Evolutionary conservation across 2,329 filamentous ascomycete species (phyloP).

Genomic region (Arthrobotrys entomopaga): DNA sequence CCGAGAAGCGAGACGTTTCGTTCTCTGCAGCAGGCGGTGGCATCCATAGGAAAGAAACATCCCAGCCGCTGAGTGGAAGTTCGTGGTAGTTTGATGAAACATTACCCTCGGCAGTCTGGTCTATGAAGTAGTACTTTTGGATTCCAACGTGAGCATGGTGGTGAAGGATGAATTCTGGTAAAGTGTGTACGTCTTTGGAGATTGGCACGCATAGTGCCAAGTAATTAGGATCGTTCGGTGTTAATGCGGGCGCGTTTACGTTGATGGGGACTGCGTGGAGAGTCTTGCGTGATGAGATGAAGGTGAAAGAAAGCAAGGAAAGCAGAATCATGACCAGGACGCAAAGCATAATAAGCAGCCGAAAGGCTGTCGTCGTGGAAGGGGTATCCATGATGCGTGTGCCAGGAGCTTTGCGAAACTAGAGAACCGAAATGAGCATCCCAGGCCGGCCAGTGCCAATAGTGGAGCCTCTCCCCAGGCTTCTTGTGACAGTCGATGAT

Average conservation of each 20-base stretch:
- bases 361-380: conserved; percentile 44
- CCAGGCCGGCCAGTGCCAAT: no score
- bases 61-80: conserved; percentile 40
- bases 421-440: not conserved
- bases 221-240: conserved; percentile 42
- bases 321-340: conserved; percentile 45
- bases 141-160: conserved; percentile 45
- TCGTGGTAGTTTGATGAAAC: conserved; percentile 41
- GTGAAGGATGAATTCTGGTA: conserved; percentile 50
- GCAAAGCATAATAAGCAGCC: conserved; percentile 47
- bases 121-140: conserved; percentile 47
- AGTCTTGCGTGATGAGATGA: conserved; percentile 47
- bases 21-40: conserved; percentile 30
- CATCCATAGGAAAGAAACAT: conserved; percentile 44
- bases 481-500: no score
- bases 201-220: conserved; percentile 48
- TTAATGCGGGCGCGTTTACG: conserved; percentile 51
- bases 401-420: not conserved
- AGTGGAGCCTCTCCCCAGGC: no score
- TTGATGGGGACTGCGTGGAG: conserved; percentile 53
- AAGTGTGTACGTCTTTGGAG: conserved; percentile 38
- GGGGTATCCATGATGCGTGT: conserved; percentile 36
- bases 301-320: conserved; percentile 47
- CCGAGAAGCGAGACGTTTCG: conserved; percentile 42
- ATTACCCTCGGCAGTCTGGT: conserved; percentile 42